phyloP scores from a whole-genome alignment of 1,139 yeast species.

The Trichomonascaceae sp. region DNA sequence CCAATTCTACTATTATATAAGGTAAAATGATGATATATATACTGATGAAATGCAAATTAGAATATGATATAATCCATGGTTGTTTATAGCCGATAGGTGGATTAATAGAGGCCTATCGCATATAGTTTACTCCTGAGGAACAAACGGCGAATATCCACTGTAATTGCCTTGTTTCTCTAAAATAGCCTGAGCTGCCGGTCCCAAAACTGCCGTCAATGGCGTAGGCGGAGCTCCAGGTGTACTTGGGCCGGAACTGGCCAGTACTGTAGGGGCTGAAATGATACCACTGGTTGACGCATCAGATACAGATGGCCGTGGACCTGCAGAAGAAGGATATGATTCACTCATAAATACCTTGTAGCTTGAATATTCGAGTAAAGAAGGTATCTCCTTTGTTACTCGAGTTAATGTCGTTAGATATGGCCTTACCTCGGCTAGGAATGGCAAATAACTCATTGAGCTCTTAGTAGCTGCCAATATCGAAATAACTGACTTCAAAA shows the following conservation, averaged over 20 bases:
- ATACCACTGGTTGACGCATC: slow-evolving; percentile 3
- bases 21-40: background rate
- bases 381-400: slow-evolving; percentile 85
- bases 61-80: background rate
- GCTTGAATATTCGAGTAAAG: slow-evolving; percentile 57
- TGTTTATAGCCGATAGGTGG: background rate
- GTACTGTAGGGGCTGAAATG: slow-evolving; percentile 1
- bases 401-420: slow-evolving; percentile 77
- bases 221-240: slow-evolving; percentile 26
- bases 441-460: slow-evolving; percentile 75
- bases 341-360: slow-evolving; percentile 33
- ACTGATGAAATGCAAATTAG: background rate
- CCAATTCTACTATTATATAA: background rate
- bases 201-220: slow-evolving; percentile 35
- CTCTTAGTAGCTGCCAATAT: slow-evolving; percentile 78
- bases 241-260: slow-evolving; percentile 1
- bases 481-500: slow-evolving; percentile 75
- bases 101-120: background rate
- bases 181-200: slow-evolving; percentile 36
- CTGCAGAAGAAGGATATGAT: slow-evolving; percentile 3
- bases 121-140: slow-evolving; percentile 13
- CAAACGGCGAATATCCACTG: slow-evolving; percentile 18
- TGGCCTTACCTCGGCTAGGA: slow-evolving; percentile 71
- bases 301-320: slow-evolving; percentile 8
- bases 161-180: slow-evolving; percentile 21